Conservation (phyloP, 2,329 filamentous ascomycete species). For the Amylocarpus encephaloides region DNA sequence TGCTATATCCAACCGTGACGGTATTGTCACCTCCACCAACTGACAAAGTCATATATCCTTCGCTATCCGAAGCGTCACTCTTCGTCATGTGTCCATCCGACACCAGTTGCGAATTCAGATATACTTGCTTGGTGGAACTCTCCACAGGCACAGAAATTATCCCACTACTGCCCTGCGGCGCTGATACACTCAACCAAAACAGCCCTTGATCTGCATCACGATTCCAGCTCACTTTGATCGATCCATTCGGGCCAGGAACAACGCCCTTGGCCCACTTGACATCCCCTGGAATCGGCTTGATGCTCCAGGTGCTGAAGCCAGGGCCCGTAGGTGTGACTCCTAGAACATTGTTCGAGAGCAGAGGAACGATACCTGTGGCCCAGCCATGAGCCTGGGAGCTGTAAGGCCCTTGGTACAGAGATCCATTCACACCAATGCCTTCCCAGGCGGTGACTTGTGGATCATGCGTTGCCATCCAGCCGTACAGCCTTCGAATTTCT, state of each 20-base stretch:
- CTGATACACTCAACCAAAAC: slow-evolving; percentile 30
- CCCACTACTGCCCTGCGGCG: slow-evolving; percentile 28
- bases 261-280: slow-evolving; percentile 39
- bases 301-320: slow-evolving; percentile 38
- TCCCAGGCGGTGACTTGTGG: slow-evolving; percentile 46
- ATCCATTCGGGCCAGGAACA: slow-evolving; percentile 38
- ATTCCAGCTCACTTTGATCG: slow-evolving; percentile 37
- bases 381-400: slow-evolving; percentile 47
- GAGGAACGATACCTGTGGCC: slow-evolving; percentile 44
- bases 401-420: slow-evolving; percentile 39
- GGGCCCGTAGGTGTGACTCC: slow-evolving; percentile 40
- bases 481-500: slow-evolving; percentile 41
- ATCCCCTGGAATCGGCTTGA: slow-evolving; percentile 34
- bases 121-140: slow-evolving; percentile 5
- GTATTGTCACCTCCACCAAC: slow-evolving; percentile 4
- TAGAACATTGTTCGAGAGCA: slow-evolving; percentile 41
- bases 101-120: slow-evolving; percentile 1
- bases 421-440: slow-evolving; percentile 40
- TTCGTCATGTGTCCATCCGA: background rate
- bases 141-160: slow-evolving; percentile 21
- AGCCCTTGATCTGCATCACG: slow-evolving; percentile 10
- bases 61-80: background rate
- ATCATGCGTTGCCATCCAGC: slow-evolving; percentile 44
- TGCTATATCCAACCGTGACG: slow-evolving; percentile 4
- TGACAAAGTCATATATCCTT: slow-evolving; percentile 1